phyloP scores from a whole-genome alignment of 1,284 basidiomycete species.

The Puccinia coronata region DNA sequence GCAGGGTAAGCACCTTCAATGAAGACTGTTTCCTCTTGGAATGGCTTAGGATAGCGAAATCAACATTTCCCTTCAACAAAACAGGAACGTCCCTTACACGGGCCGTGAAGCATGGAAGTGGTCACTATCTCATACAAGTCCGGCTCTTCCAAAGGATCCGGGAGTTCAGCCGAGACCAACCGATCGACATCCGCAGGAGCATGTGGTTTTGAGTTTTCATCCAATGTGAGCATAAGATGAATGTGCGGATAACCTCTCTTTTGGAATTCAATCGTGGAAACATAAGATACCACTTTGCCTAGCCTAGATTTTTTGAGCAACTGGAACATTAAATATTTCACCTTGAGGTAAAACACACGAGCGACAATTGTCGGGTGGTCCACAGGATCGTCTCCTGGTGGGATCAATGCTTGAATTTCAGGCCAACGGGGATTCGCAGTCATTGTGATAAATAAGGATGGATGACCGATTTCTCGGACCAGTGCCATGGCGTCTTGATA shows the following conservation, averaged over 20 bases:
- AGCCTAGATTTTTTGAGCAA: constrained; percentile 56
- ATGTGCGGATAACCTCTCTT: constrained; percentile 64
- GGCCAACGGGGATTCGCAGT: constrained; percentile 60
- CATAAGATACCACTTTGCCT: constrained; percentile 58
- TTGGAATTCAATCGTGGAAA: constrained; percentile 65
- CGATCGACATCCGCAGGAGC: constrained; percentile 60
- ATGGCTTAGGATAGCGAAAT: constrained; percentile 62
- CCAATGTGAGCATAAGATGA: constrained; percentile 57
- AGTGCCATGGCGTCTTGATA: constrained; percentile 60
- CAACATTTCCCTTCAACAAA: constrained; percentile 62
- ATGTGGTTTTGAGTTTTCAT: constrained; percentile 27
- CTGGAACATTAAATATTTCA: constrained; percentile 55
- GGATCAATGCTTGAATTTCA: constrained; percentile 61
- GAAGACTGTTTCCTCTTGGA: constrained; percentile 58
- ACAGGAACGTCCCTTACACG: constrained; percentile 58
- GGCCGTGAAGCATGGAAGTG: constrained; percentile 63
- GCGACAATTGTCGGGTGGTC: constrained; percentile 64
- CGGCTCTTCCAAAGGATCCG: constrained; percentile 60
- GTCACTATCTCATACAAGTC: constrained; percentile 59
- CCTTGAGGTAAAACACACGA: constrained; percentile 62
- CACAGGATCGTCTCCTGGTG: constrained; percentile 60
- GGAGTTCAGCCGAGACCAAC: constrained; percentile 61
- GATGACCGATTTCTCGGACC: constrained; percentile 56
- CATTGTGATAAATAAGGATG: constrained; percentile 61
- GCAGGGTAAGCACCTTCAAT: constrained; percentile 59